Conservation (phyloP, 2,329 filamentous ascomycete species). For the Chaetoscypha palmicola region DNA sequence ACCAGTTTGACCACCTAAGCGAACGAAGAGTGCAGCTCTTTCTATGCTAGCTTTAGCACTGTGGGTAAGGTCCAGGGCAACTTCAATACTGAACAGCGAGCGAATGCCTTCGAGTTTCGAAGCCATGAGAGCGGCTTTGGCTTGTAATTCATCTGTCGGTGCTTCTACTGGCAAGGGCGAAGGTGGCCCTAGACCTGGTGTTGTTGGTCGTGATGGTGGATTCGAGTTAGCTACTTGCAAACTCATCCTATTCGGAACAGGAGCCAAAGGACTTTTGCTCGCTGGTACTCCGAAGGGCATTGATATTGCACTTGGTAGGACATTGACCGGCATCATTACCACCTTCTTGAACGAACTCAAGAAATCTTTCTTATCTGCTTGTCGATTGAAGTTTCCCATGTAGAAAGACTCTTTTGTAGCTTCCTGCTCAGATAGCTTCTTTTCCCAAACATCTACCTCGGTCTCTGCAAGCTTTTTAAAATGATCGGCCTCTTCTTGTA, state of each 20-base stretch:
- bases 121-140: conserved; percentile 97
- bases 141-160: conserved; percentile 84
- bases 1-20: conserved; percentile 70
- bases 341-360: conserved; percentile 96
- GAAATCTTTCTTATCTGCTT: conserved; percentile 95
- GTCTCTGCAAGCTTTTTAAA: conserved; percentile 71
- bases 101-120: conserved; percentile 90
- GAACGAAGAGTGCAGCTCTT: conserved; percentile 74
- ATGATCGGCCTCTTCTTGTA: conserved; percentile 82
- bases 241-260: conserved; percentile 18
- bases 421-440: conserved; percentile 84
- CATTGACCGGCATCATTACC: conserved; percentile 97
- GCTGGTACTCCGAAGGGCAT: conserved; percentile 36
- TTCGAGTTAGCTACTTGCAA: conserved; percentile 25
- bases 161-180: conserved; percentile 52
- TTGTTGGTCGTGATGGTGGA: conserved; percentile 41
- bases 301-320: conserved; percentile 60
- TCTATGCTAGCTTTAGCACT: conserved; percentile 82
- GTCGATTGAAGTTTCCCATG: conserved; percentile 90
- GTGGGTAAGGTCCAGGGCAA: conserved; percentile 84
- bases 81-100: conserved; percentile 91
- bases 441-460: conserved; percentile 82
- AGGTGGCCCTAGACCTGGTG: conserved; percentile 37
- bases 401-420: conserved; percentile 87
- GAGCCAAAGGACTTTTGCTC: conserved; percentile 29